Evolutionary conservation across 2,329 filamentous ascomycete genomes (phyloP), one percentile per base, ranked within the genome.

Genomic region (Elsinoe necatrix): DNA sequence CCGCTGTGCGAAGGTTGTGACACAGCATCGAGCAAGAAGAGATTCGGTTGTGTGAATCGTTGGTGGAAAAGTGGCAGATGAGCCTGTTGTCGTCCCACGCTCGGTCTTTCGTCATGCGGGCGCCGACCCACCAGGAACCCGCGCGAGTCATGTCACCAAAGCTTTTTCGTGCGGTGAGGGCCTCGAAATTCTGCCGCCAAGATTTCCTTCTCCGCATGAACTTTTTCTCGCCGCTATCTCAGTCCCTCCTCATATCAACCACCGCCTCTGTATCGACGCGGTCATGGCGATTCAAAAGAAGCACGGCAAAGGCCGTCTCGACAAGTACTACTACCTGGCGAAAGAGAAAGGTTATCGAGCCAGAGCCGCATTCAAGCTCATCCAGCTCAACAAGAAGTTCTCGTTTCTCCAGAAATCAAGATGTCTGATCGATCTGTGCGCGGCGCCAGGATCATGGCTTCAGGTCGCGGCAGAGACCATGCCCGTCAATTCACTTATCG

Each of bases 351-450:
- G 93, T 61, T 98, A 96, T 70, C 81, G 93, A 67, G 92, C 93
- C 60, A 83, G 93, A 80, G 91, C 93, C 65, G 91, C 93, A 57
- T 97, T 97, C 81, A 98, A 98, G 76, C 76, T 98, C 65, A 92
- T 98, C 64, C 92, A 98, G 72, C 77, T 98, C 66, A 98, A 98
- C 77, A 96, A 97, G 75, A 97, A 96, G 71, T 98, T 95, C 86
- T 88, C 89, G 64, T 98, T 98, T 73, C 78, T 98, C 64, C 90
- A 97, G 73, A 92, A 95, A 78, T 95, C 89, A 74, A 95, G 89
- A 77, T 93, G 97, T 66, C 77, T 96, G 60, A 79, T 98, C 70
- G 95, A 98, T 85, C 86, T 98, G 69, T 98, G 93, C 75, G 93
- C 93, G 63, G 93, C 93, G 18, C 93, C 93, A 29, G 93, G 93